Percentiles rank a stretch among this genome's conserved stretches.
phyloP scores from a whole-genome alignment of 192 early-diverging fungal species.

The Podila verticillata region DNA sequence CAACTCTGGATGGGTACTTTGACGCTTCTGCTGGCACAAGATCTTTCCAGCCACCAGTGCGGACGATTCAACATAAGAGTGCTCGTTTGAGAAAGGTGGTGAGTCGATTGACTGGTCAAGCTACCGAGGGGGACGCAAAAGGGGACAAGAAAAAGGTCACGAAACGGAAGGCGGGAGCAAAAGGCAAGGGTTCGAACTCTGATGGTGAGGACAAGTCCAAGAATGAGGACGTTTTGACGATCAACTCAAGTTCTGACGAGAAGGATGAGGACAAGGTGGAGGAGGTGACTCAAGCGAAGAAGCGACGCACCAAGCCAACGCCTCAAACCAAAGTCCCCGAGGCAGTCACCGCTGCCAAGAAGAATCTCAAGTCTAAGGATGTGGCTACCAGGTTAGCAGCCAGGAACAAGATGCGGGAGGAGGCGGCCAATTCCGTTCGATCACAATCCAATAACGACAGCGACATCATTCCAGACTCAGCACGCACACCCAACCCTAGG shows the following conservation, averaged over 20 bases:
- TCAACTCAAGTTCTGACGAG: neutral
- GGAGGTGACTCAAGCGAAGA: neutral
- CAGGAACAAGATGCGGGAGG: constrained; percentile 9
- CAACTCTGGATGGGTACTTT: constrained; percentile 50
- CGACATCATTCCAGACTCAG: too few species aligned
- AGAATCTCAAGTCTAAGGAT: constrained; percentile 28
- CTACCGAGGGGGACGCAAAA: neutral
- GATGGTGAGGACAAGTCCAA: neutral
- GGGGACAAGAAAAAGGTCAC: neutral
- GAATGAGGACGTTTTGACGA: neutral
- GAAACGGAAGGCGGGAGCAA: constrained; percentile 8
- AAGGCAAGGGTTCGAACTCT: neutral
- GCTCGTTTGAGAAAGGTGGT: constrained; percentile 55
- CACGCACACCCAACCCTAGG: too few species aligned
- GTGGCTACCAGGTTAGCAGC: constrained; percentile 15
- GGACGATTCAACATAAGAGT: constrained; percentile 50
- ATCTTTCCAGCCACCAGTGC: constrained; percentile 10
- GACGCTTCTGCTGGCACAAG: constrained; percentile 33
- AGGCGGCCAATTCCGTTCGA: too few species aligned
- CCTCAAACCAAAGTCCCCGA: constrained; percentile 29
- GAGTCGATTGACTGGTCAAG: constrained; percentile 40
- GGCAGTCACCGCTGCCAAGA: constrained; percentile 37
- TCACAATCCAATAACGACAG: neutral
- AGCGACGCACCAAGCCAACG: neutral
- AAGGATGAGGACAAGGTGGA: neutral